These are phyloP conservation scores for Dioszegia crocea DNA, from an alignment of 768 basidiomycete genomes.

Conservation along the genomic window DNA sequence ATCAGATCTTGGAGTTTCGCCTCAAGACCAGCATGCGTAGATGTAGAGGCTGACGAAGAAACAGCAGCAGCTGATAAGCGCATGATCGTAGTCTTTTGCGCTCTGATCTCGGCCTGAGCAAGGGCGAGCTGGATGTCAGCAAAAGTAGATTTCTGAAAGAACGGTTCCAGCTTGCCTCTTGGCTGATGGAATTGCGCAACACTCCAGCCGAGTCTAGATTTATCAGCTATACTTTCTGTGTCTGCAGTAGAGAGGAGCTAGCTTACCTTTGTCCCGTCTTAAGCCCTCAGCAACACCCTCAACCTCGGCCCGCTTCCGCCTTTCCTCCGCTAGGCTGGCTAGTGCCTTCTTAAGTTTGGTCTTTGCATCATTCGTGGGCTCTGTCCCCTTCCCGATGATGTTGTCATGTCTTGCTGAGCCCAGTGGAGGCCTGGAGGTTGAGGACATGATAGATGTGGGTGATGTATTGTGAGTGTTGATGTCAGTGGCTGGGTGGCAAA, in stretches of 20 bases:
- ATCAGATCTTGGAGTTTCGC: conserved; percentile 12
- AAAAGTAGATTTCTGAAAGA: neutral
- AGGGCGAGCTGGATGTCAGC: conserved; percentile 19
- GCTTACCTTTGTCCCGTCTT: conserved; percentile 1
- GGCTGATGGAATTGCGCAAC: neutral
- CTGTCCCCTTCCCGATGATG: neutral
- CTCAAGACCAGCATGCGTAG: neutral
- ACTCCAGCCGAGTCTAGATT: neutral
- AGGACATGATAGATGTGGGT: neutral
- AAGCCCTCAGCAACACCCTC: neutral
- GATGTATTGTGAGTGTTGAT: neutral
- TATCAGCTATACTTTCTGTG: neutral
- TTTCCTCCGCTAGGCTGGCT: neutral
- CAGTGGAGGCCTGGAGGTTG: neutral
- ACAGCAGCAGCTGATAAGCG: neutral
- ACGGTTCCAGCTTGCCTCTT: neutral
- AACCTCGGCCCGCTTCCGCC: conserved; percentile 8
- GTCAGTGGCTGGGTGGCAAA: conserved; percentile 10
- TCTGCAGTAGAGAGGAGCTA: too few species aligned
- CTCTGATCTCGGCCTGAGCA: conserved; percentile 18
- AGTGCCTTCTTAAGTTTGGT: conserved; percentile 5
- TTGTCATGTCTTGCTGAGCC: neutral
- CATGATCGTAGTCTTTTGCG: conserved; percentile 23
- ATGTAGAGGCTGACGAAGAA: neutral
- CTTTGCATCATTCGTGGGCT: neutral